Evolutionary conservation across 352 stramenopile species (phyloP), one percentile per base, ranked within the genome.

Genomic region (Blastocystis sp.): DNA sequence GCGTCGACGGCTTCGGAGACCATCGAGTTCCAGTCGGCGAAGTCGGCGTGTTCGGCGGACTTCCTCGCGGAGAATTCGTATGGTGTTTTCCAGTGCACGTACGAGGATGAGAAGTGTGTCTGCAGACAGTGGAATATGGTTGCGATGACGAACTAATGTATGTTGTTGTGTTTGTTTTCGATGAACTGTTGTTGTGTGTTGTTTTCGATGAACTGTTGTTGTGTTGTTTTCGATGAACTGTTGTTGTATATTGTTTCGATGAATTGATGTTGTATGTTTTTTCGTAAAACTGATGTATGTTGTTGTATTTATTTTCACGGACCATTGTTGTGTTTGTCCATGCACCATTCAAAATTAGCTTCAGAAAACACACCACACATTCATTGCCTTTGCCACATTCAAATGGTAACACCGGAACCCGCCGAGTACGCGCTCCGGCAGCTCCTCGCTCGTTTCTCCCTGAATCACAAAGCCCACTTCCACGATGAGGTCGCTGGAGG

Each of bases 401-500:
- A 85, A 21, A n/a, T 75, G 75, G 38, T 76, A 57, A 40, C 32
- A 85, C 14, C 75, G 75, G 32, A 85, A 85, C 4, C 42, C 57
- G 14, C 51, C 56, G 14, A 85, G 44, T 11, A 85, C 63, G 8
- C 59, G 75, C 40, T 85, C 75, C 14, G 75, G 75, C 4, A 85
- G 63, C 38, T 85, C 75, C 14, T 71, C 63, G 4, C 8, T 4
- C 18, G 34, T 63, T 61, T 85, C 75, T 75, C 75, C 75, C 34
- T 85, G 75, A 44, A 85, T 49, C 40, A 85, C 57, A 46, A 75
- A 85, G n/a, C 38, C 75, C 27, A 85, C 34, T 42, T 85, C 75
- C 18, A 85, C 46, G 16, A 85, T 51, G 38, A 85, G 69, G 40
- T 54, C 46, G 44, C 53, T 36, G 24, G 34, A 29, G 7, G 57